Evolutionary conservation across 768 basidiomycete genomes (phyloP).

Genomic region (Russula vinacea): DNA sequence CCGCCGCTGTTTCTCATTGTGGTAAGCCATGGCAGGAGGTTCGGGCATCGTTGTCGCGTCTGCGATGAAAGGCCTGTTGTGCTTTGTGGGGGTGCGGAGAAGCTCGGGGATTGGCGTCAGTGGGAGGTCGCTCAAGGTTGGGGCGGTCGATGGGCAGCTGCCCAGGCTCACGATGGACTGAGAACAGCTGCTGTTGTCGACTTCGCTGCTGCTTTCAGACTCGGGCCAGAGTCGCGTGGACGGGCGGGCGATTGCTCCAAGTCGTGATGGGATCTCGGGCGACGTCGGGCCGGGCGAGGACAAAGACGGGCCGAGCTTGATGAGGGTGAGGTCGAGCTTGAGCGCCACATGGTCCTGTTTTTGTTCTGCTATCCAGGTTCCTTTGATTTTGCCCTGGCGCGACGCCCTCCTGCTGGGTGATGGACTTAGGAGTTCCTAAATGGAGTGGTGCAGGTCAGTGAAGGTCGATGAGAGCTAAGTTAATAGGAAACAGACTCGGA

Average conservation of each 20-base stretch:
- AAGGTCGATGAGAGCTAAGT: neutral
- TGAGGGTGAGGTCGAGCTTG: constrained; percentile 20
- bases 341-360: constrained; percentile 9
- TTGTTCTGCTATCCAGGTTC: constrained; percentile 13
- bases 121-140: constrained; percentile 25
- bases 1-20: neutral
- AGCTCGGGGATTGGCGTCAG: constrained; percentile 26
- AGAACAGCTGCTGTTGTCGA: neutral
- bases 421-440: constrained; percentile 4
- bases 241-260: neutral
- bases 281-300: neutral
- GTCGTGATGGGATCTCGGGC: neutral
- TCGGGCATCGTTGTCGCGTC: neutral
- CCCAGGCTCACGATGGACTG: constrained; percentile 16
- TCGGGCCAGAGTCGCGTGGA: neutral
- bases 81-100: constrained; percentile 19
- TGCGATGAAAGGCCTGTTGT: neutral
- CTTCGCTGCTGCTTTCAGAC: neutral
- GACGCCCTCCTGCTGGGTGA: neutral
- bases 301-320: constrained; percentile 16
- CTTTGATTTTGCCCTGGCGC: constrained; percentile 7
- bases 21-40: neutral
- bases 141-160: constrained; percentile 21
- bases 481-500: neutral
- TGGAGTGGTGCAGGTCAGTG: neutral